A percentile compares a stretch with the other conserved stretches of the same genome.
These are phyloP conservation scores for Agapanthus africanus DNA, from an alignment of 106 monocot genomes.

Conservation along the genomic window DNA sequence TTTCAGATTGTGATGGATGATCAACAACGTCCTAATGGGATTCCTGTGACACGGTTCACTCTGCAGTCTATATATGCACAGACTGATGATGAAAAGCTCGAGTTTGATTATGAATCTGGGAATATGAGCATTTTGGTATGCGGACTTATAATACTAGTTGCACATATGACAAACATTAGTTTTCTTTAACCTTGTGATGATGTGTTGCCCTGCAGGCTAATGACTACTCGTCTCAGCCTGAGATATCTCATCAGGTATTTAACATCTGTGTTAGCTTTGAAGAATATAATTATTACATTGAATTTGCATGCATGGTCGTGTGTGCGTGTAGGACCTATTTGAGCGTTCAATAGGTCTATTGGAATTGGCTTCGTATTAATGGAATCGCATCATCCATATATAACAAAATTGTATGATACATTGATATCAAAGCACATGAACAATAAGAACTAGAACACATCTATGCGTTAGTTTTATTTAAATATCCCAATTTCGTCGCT, in stretches of 20 bases:
- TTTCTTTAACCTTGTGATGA: constrained; percentile 11
- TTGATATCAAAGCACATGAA: neutral
- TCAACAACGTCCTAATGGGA: constrained; percentile 88
- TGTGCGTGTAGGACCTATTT: too few relatives aligned
- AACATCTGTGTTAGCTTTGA: neutral
- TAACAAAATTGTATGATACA: neutral
- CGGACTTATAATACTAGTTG: neutral
- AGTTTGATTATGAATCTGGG: constrained; percentile 99
- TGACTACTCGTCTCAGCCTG: constrained; percentile 74
- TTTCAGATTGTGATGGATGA: constrained; percentile 94
- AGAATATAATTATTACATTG: too few relatives aligned
- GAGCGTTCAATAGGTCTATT: neutral
- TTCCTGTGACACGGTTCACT: constrained; percentile 86
- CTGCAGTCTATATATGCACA: constrained; percentile 92
- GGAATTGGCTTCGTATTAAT: neutral
- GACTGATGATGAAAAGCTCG: constrained; percentile 90
- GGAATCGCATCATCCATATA: neutral
- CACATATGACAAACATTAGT: neutral
- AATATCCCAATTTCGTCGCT: neutral
- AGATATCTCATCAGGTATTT: constrained; percentile 81
- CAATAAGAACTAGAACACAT: neutral
- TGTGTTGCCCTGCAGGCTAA: constrained; percentile 47
- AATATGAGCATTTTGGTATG: constrained; percentile 71
- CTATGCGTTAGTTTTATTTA: too few relatives aligned
- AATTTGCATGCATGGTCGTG: too few relatives aligned